phyloP scores from a whole-genome alignment of 83 land plant genomes.

The Diphasiastrum complanatum region DNA sequence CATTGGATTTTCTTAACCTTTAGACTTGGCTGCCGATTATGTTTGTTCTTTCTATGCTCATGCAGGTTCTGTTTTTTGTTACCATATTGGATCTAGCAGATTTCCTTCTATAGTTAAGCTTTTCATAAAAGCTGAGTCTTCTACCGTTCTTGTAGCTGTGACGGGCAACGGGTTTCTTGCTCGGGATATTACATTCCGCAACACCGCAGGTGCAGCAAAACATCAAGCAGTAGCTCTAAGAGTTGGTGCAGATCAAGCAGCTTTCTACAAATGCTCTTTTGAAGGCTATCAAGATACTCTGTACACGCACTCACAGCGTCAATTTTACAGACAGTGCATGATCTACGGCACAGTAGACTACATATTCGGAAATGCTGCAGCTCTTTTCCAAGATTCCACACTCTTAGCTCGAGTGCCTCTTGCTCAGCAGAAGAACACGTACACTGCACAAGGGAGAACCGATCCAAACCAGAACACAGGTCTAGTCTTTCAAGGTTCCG shows the following conservation, averaged over 20 bases:
- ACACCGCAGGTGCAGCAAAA: constrained; percentile 7
- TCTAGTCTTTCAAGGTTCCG: not conserved
- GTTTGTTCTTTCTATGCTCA: too few relatives aligned
- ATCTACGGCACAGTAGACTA: constrained; percentile 11
- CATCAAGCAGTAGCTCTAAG: constrained; percentile 14
- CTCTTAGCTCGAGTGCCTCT: constrained; percentile 5
- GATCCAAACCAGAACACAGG: constrained; percentile 13
- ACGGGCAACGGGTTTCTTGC: constrained; percentile 2
- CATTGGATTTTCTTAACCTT: too few relatives aligned
- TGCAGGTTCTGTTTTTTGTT: too few relatives aligned
- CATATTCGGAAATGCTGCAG: constrained; percentile 19
- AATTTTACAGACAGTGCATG: constrained; percentile 14
- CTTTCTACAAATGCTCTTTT: constrained; percentile 15
- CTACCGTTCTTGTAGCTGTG: not conserved
- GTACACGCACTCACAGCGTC: constrained; percentile 4
- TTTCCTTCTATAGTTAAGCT: too few relatives aligned
- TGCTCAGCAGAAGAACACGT: not conserved
- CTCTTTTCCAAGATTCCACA: not conserved
- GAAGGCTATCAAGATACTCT: constrained; percentile 15
- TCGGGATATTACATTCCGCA: not conserved
- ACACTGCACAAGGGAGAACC: constrained; percentile 9
- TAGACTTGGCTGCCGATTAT: too few relatives aligned
- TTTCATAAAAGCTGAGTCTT: too few relatives aligned
- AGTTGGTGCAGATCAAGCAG: constrained; percentile 4
- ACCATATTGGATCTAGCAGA: too few relatives aligned